These are phyloP conservation scores for Trypanosoma vivax DNA, from an alignment of 208 protist genomes.

Conservation along the genomic window DNA sequence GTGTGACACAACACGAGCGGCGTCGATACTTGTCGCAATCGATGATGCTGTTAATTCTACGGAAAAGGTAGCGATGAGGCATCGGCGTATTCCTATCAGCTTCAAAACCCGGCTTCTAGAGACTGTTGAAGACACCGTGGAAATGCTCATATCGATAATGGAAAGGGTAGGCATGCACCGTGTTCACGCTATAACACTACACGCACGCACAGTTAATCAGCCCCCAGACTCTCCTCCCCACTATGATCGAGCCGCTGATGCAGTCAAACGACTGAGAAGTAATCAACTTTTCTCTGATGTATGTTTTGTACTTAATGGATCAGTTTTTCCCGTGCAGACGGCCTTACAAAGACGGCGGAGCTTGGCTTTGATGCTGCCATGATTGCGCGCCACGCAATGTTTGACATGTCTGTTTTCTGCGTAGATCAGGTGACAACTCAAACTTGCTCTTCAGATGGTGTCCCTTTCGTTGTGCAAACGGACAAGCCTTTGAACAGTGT, in stretches of 20 bases:
- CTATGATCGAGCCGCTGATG: slow-evolving; percentile 48
- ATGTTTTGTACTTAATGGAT: slow-evolving; percentile 74
- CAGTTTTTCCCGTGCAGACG: slow-evolving; percentile 38
- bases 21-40: slow-evolving; percentile 57
- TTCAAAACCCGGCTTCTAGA: slow-evolving; percentile 73
- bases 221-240: slow-evolving; percentile 45
- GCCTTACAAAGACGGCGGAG: slow-evolving; percentile 26
- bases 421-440: background rate
- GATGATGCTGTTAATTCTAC: slow-evolving; percentile 35
- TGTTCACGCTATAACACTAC: slow-evolving; percentile 80
- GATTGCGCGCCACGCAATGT: slow-evolving; percentile 95
- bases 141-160: slow-evolving; percentile 62
- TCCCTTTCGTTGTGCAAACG: background rate
- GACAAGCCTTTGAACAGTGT: slow-evolving; percentile 3
- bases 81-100: slow-evolving; percentile 47
- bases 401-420: slow-evolving; percentile 84
- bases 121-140: slow-evolving; percentile 41
- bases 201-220: slow-evolving; percentile 68
- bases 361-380: slow-evolving; percentile 86
- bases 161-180: slow-evolving; percentile 24
- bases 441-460: background rate
- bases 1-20: slow-evolving; percentile 35
- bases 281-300: slow-evolving; percentile 27
- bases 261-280: slow-evolving; percentile 30
- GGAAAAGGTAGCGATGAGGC: slow-evolving; percentile 8